Conservation (phyloP, 148 eudicot species). For the Camellia lanceoleosa region DNA sequence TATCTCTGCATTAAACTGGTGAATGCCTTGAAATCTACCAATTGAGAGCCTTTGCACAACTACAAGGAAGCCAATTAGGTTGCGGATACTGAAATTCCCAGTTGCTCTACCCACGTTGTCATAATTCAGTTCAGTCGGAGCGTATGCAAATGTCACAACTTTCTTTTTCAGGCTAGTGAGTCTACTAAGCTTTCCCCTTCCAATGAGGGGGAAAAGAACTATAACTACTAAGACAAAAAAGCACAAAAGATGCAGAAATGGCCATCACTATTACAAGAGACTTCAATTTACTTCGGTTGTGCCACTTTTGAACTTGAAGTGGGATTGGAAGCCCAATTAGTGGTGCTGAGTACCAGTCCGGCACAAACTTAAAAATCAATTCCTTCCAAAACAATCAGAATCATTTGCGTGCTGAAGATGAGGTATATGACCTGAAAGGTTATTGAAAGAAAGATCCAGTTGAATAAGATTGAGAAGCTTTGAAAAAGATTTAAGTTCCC, state of each 20-base stretch:
- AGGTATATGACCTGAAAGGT: constrained; percentile 57
- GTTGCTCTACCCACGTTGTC: constrained; percentile 55
- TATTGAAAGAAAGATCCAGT: constrained; percentile 53
- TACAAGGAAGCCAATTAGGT: constrained; percentile 56
- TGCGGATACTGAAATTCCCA: constrained; percentile 51
- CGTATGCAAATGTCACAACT: constrained; percentile 45
- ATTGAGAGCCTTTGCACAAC: constrained; percentile 58
- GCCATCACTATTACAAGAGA: constrained; percentile 44
- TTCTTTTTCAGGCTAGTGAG: constrained; percentile 39
- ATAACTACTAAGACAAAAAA: constrained; percentile 32
- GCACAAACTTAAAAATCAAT: constrained; percentile 45
- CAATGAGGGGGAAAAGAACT: constrained; percentile 32
- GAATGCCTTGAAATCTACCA: constrained; percentile 60
- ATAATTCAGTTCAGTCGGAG: constrained; percentile 44
- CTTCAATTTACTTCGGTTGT: constrained; percentile 33
- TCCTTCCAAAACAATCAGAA: constrained; percentile 47
- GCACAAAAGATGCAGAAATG: constrained; percentile 44
- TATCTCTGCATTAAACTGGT: constrained; percentile 66
- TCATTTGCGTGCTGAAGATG: constrained; percentile 30
- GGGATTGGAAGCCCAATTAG: constrained; percentile 42
- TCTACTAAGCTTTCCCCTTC: constrained; percentile 37
- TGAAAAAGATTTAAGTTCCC: constrained; percentile 45
- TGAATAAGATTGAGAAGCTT: constrained; percentile 35
- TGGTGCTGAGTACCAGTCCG: constrained; percentile 39
- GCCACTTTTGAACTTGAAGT: constrained; percentile 38